Evolutionary conservation across 495 filamentous ascomycete species (phyloP).

Genomic region (Xylaria longipes): DNA sequence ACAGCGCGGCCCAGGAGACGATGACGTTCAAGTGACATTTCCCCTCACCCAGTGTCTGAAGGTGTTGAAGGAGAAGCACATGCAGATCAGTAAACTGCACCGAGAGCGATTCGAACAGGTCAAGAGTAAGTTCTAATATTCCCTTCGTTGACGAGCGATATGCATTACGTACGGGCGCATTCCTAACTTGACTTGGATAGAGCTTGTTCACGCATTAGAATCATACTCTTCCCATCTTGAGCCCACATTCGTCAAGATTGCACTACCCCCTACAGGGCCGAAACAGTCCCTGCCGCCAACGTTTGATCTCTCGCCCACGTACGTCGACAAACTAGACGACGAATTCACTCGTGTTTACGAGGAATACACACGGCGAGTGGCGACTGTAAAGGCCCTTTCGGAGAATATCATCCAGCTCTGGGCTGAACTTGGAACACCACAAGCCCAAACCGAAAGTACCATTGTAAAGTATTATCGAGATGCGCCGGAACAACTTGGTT

Average conservation of each 20-base stretch:
- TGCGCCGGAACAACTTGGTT: constrained; percentile 87
- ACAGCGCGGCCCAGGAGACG: constrained; percentile 63
- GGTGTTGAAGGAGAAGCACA: constrained; percentile 83
- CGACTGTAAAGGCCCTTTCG: constrained; percentile 72
- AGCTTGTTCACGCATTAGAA: constrained; percentile 89
- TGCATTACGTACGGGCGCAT: not conserved
- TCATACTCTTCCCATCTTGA: constrained; percentile 96
- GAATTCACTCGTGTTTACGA: constrained; percentile 95
- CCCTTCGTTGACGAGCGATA: not conserved
- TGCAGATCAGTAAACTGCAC: constrained; percentile 78
- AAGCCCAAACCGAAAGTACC: constrained; percentile 84
- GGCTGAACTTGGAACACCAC: constrained; percentile 91
- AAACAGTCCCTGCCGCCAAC: constrained; percentile 76
- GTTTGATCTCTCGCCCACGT: constrained; percentile 89
- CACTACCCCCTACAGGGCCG: constrained; percentile 78
- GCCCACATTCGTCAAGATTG: constrained; percentile 77
- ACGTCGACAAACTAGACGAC: constrained; percentile 82
- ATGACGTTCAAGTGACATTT: constrained; percentile 74
- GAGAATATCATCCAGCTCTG: constrained; percentile 93
- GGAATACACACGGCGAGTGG: constrained; percentile 84
- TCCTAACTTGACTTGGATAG: constrained; percentile 50
- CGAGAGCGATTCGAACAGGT: constrained; percentile 91
- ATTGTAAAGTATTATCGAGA: constrained; percentile 91
- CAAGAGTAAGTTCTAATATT: constrained; percentile 68
- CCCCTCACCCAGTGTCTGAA: constrained; percentile 81